phyloP scores from a whole-genome alignment of 805 yeast species.

The Komagataella pastoris region DNA sequence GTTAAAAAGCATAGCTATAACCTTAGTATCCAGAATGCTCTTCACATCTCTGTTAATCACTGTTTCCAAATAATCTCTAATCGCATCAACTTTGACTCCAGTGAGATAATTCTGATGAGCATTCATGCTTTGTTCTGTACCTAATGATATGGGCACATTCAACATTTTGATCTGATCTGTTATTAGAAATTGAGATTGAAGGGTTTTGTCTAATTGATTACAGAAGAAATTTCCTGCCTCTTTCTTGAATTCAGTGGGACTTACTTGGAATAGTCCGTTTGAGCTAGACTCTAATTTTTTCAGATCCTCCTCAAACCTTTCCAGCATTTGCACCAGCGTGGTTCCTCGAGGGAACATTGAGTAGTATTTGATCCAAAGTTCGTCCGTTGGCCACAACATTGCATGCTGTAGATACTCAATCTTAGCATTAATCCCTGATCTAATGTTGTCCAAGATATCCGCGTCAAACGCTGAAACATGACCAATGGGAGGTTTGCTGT shows the following conservation, averaged over 20 bases:
- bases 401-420: conserved; percentile 45
- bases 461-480: conserved; percentile 39
- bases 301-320: conserved; percentile 30
- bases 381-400: conserved; percentile 68
- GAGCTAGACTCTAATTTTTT: conserved; percentile 5
- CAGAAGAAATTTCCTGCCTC: conserved; percentile 13
- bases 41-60: conserved; percentile 42
- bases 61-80: conserved; percentile 30
- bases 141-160: conserved; percentile 20
- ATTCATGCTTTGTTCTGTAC: conserved; percentile 11
- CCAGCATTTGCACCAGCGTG: conserved; percentile 30
- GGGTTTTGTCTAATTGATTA: conserved; percentile 8
- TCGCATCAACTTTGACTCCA: conserved; percentile 22
- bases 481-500: conserved; percentile 16
- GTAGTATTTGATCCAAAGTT: conserved; percentile 53
- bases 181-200: conserved; percentile 11
- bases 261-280: conserved; percentile 1
- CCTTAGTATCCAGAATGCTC: conserved; percentile 35
- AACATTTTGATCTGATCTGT: conserved; percentile 21
- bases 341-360: conserved; percentile 43
- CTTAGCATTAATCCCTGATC: conserved; percentile 33
- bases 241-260: conserved; percentile 11
- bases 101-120: background rate
- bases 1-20: background rate
- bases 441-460: conserved; percentile 30